Percentiles rank a stretch among this genome's conserved stretches.
Conservation (phyloP, 202 grass and related monocot genomes). For the Panicum virgatum region DNA sequence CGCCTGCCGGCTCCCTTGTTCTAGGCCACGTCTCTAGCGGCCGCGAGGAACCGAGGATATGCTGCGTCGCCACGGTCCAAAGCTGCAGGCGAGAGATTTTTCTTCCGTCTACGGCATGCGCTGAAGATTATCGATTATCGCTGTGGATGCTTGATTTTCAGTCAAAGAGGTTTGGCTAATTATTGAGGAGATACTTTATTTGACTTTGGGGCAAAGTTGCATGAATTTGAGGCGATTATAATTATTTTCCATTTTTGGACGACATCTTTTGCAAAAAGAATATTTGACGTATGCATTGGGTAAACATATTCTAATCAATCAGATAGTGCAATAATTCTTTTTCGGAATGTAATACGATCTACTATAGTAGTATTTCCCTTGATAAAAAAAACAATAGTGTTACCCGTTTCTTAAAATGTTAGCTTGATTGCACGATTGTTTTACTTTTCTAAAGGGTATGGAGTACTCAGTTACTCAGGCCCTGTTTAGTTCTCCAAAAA, state of each 20-base stretch:
- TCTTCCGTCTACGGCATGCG: background rate
- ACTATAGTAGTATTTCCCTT: no score
- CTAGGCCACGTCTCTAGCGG: background rate
- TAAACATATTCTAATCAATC: background rate
- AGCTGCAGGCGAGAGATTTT: background rate
- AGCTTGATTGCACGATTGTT: background rate
- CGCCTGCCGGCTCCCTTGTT: constrained; percentile 25
- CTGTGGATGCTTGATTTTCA: background rate
- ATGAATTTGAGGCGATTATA: background rate
- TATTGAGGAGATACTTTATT: background rate
- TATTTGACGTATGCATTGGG: background rate
- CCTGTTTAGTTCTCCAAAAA: no score
- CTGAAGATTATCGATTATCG: background rate
- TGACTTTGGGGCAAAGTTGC: background rate
- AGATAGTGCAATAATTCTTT: background rate
- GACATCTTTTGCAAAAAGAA: background rate
- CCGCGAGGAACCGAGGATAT: background rate
- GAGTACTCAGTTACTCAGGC: no score
- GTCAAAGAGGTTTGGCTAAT: constrained; percentile 8
- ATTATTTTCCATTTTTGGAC: background rate
- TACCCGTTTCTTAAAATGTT: background rate
- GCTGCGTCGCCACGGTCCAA: constrained; percentile 10
- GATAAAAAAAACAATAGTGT: no score
- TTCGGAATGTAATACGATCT: background rate
- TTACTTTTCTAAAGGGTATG: background rate